A percentile compares a stretch with the other conserved stretches of the same genome.
Conservation (phyloP, 176 grass and related monocot species). For the Saccharum spontaneum region DNA sequence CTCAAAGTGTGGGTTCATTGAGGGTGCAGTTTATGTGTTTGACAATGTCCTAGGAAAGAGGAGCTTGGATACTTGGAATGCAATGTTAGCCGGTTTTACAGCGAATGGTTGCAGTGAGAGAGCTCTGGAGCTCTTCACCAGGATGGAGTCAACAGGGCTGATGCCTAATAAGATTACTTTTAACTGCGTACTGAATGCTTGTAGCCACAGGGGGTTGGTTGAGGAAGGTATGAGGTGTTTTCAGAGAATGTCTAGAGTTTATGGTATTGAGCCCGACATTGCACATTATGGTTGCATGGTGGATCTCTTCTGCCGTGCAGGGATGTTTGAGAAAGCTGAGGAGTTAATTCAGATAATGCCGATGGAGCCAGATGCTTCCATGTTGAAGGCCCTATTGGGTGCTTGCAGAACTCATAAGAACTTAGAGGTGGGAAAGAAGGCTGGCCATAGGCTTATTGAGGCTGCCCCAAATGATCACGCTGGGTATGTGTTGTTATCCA, state of each 20-base stretch:
- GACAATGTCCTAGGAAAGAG: conserved; percentile 23
- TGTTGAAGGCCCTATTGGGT: conserved; percentile 64
- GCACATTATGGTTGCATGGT: conserved; percentile 79
- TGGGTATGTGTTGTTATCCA: conserved; percentile 61
- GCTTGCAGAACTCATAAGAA: conserved; percentile 72
- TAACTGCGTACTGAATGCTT: conserved; percentile 61
- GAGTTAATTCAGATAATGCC: conserved; percentile 55
- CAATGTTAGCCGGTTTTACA: conserved; percentile 57
- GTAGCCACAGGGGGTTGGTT: conserved; percentile 54
- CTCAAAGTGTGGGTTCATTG: conserved; percentile 59
- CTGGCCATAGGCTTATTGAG: conserved; percentile 56
- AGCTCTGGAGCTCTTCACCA: conserved; percentile 52
- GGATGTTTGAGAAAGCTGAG: conserved; percentile 57
- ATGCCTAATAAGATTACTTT: conserved; percentile 62
- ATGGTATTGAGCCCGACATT: conserved; percentile 54
- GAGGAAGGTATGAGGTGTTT: conserved; percentile 50
- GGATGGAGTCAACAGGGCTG: conserved; percentile 43
- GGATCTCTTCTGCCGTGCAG: conserved; percentile 57
- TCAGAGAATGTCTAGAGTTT: conserved; percentile 39
- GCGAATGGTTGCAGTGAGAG: conserved; percentile 45
- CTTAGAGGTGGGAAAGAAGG: conserved; percentile 51
- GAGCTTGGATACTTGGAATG: conserved; percentile 57
- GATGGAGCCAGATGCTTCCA: conserved; percentile 53
- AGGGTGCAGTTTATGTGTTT: conserved; percentile 57
- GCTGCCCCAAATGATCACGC: conserved; percentile 58